Base-by-base conservation (phyloP, 345 rosid species). In the Citrus medica region DNA sequence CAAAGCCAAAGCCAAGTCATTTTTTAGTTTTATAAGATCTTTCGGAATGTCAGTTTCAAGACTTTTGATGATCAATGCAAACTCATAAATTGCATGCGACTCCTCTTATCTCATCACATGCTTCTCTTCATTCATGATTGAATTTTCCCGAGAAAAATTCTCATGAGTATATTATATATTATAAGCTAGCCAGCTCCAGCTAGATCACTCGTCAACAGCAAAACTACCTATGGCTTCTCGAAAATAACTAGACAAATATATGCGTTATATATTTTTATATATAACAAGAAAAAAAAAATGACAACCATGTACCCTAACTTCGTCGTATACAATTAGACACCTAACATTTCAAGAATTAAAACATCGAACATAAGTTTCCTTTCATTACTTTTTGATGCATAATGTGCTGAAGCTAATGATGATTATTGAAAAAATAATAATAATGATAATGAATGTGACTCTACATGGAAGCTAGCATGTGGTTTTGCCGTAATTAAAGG, bases 171-270 rank as follows among this genome's bases (percentile, higher is more conserved):
- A 14, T n/a, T 32, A 53, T 28, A 21, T 19, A 24, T 7, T 28
- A 28, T 9, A 61, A 65, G 40, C 24, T 19, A n/a, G 14, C 14
- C 48, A 42, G 16, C 16, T 42, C 48, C 48, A 12, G 48, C 48
- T 42, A 42, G 16, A 12, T 42, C 17, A 51, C 6, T 51, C 21
- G n/a, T 61, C 37, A 17, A 16, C 65, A 21, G 76, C 79, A 62
- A 76, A 83, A 79, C 81, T 63, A 68, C 83, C 65, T 19, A 62
- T 42, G 69, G 64, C 69, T 73, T 76, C 73, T 79, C 74, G 1
- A 79, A 76, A 63, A 32, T 61, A 51, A 61, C 21, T 70, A 62
- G 58, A 56, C 48, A 69, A 75, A 76, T 9, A 42, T 10, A 42
- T 0, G 4, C 48, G 48, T 10, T 42, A 42, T 3, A 42, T 12